phyloP scores from a whole-genome alignment of 768 basidiomycete species.

The Tulasnella sp. region DNA sequence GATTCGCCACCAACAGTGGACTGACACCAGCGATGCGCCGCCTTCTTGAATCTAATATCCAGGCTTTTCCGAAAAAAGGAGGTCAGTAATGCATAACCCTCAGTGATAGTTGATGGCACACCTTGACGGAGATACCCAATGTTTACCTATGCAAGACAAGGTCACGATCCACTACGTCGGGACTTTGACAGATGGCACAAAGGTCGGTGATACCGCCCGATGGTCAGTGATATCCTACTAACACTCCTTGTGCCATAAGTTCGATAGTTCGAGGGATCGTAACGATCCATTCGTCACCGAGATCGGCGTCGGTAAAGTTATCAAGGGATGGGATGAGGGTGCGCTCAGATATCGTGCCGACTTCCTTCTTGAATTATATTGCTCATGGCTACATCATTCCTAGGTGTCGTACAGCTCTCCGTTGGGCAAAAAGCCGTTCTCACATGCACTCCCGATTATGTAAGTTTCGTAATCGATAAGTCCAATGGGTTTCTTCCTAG shows the following conservation, averaged over 20 bases:
- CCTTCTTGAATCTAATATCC: constrained; percentile 33
- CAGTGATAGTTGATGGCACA: constrained; percentile 15
- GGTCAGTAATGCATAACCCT: constrained; percentile 35
- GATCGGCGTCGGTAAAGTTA: constrained; percentile 74
- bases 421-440: constrained; percentile 62
- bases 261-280: constrained; percentile 32
- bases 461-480: constrained; percentile 32
- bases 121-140: constrained; percentile 14
- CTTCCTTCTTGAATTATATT: constrained; percentile 3
- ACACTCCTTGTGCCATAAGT: constrained; percentile 5
- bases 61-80: constrained; percentile 53
- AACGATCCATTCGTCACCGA: constrained; percentile 49
- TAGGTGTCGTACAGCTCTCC: constrained; percentile 69
- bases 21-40: no score
- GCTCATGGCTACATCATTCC: constrained; percentile 16
- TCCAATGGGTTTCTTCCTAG: no score
- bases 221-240: background rate
- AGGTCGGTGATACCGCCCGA: no score
- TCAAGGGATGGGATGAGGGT: constrained; percentile 90
- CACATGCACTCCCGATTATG: constrained; percentile 65
- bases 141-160: constrained; percentile 35
- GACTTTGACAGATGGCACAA: constrained; percentile 52
- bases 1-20: background rate
- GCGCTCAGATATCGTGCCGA: constrained; percentile 22
- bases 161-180: constrained; percentile 76